Evolutionary conservation across 345 rosid genomes (phyloP).

Genomic region (Adansonia digitata): DNA sequence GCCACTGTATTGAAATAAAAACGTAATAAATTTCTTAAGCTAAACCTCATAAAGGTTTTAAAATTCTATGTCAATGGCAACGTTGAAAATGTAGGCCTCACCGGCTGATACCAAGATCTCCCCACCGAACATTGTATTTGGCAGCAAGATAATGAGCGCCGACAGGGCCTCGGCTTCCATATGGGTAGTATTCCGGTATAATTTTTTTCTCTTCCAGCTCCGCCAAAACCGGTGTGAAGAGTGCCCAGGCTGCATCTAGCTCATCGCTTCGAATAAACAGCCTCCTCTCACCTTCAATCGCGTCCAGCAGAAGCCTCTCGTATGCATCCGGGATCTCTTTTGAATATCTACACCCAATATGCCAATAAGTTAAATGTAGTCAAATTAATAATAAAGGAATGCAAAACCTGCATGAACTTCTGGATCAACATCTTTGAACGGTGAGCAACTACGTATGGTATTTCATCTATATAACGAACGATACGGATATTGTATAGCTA

Average conservation of each 20-base stretch:
- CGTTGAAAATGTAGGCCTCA: slow-evolving; percentile 12
- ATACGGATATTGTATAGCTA: not conserved
- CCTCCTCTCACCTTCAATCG: slow-evolving; percentile 96
- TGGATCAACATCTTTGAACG: not conserved
- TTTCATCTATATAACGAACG: not conserved
- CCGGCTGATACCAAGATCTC: slow-evolving; percentile 49
- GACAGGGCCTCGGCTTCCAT: slow-evolving; percentile 98
- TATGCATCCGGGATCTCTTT: slow-evolving; percentile 98
- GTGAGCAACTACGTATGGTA: not conserved
- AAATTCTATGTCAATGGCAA: not conserved
- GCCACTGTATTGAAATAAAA: not conserved
- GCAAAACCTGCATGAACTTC: not conserved
- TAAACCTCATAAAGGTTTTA: not conserved
- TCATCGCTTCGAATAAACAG: slow-evolving; percentile 95
- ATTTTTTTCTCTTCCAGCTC: slow-evolving; percentile 82
- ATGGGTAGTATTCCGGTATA: slow-evolving; percentile 85
- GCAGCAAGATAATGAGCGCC: slow-evolving; percentile 99
- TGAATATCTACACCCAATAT: slow-evolving; percentile 50
- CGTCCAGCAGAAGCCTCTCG: slow-evolving; percentile 91
- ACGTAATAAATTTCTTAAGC: not conserved
- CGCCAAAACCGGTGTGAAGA: slow-evolving; percentile 74
- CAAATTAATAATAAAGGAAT: not conserved
- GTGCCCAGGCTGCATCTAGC: slow-evolving; percentile 91
- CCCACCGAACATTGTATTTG: slow-evolving; percentile 87
- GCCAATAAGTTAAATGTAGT: not conserved